A percentile compares a stretch with the other conserved stretches of the same genome.
These are phyloP conservation scores for Rhodomyrtus tomentosa DNA, from an alignment of 345 rosid genomes.

Conservation along the genomic window DNA sequence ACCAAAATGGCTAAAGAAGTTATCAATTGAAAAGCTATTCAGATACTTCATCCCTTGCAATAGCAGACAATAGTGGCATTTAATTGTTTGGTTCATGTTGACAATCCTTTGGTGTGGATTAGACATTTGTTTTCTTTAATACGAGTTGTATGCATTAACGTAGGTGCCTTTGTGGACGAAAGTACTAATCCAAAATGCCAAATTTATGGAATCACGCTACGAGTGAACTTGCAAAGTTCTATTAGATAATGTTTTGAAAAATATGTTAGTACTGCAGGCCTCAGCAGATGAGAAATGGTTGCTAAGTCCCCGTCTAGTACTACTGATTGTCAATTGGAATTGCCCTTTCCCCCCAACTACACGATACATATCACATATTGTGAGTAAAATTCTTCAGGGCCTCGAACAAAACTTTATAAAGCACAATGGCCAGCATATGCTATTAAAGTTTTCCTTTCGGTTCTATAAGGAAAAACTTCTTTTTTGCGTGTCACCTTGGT, in stretches of 20 bases:
- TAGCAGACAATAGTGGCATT: neutral
- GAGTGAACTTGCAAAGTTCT: neutral
- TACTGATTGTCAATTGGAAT: neutral
- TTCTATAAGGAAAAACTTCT: neutral
- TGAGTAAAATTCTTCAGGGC: neutral
- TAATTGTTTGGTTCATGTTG: neutral
- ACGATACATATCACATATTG: neutral
- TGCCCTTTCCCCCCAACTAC: neutral
- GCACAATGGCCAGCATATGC: neutral
- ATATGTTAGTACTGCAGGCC: neutral
- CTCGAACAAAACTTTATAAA: neutral
- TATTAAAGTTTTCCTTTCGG: neutral
- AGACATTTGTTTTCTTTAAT: neutral
- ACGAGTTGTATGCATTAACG: neutral
- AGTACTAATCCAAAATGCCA: neutral
- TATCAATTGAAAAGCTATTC: neutral
- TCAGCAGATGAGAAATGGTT: neutral
- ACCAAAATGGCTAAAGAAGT: neutral
- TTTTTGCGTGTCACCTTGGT: neutral
- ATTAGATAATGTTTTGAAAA: neutral
- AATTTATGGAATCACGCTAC: neutral
- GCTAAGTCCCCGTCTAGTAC: neutral
- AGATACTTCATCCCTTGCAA: neutral
- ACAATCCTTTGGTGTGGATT: neutral
- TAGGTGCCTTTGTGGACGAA: neutral